Conservation (phyloP, 2,329 filamentous ascomycete species). For the Teratosphaeriaceae sp. region DNA sequence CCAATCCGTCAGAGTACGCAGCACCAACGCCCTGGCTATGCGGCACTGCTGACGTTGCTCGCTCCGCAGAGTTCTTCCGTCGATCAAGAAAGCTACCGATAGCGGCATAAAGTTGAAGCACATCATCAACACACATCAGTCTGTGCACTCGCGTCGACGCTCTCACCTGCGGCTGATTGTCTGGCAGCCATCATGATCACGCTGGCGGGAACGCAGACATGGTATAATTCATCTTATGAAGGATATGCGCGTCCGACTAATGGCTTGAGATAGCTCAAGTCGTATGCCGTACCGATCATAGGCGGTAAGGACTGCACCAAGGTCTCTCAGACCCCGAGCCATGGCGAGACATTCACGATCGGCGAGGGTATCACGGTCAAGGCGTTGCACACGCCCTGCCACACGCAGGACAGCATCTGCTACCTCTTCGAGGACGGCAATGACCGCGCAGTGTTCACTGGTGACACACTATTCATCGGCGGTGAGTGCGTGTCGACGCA, state of each 20-base stretch:
- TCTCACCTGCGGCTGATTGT: constrained; percentile 7
- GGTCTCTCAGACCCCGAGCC: constrained; percentile 68
- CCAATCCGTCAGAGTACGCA: constrained; percentile 66
- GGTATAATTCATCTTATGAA: no score
- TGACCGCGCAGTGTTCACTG: constrained; percentile 80
- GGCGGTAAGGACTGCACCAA: constrained; percentile 80
- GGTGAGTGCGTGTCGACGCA: constrained; percentile 44
- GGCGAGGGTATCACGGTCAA: constrained; percentile 73
- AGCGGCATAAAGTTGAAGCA: constrained; percentile 73
- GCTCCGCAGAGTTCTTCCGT: constrained; percentile 50
- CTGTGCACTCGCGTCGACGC: constrained; percentile 32
- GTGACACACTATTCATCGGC: constrained; percentile 92
- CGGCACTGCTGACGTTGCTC: constrained; percentile 2
- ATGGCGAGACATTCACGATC: constrained; percentile 74
- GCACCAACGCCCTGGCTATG: background rate
- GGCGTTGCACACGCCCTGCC: constrained; percentile 91
- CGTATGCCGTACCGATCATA: constrained; percentile 66
- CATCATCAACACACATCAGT: constrained; percentile 98
- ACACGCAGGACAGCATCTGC: constrained; percentile 98
- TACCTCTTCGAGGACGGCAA: constrained; percentile 79
- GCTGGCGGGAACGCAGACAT: constrained; percentile 84
- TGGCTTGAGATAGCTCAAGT: constrained; percentile 42
- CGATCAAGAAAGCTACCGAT: constrained; percentile 66
- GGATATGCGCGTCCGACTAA: background rate
- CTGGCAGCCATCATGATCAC: constrained; percentile 81